Evolutionary conservation across 768 basidiomycete genomes (phyloP).

Genomic region (Suillus lakei): DNA sequence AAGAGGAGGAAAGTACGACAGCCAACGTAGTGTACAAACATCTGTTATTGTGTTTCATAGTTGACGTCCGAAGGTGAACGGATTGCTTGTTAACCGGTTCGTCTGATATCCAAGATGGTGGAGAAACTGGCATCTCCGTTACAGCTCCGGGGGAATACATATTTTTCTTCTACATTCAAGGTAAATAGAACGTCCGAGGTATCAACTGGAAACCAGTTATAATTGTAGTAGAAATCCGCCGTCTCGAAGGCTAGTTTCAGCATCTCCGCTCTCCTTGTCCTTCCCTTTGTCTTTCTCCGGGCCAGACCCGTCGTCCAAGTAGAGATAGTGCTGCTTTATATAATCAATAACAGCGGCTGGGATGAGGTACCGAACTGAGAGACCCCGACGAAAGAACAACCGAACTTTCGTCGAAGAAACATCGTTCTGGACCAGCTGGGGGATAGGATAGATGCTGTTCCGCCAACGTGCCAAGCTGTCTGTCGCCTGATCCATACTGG

Average conservation of each 20-base stretch:
- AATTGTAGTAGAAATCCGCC: not conserved
- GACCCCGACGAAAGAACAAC: conserved; percentile 76
- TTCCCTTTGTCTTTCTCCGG: conserved; percentile 44
- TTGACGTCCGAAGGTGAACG: no score
- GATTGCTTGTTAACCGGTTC: not conserved
- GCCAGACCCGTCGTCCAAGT: conserved; percentile 60
- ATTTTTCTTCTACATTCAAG: not conserved
- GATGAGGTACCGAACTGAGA: conserved; percentile 88
- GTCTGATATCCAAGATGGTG: not conserved
- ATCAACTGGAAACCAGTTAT: not conserved
- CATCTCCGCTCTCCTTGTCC: conserved; percentile 31
- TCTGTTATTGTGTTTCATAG: no score
- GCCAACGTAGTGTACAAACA: no score
- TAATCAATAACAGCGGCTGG: conserved; percentile 93
- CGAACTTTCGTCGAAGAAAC: conserved; percentile 95
- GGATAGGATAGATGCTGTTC: conserved; percentile 87
- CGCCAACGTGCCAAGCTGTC: conserved; percentile 77
- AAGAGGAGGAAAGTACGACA: no score
- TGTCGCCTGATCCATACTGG: conserved; percentile 85
- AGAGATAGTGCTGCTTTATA: conserved; percentile 84
- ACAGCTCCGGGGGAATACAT: not conserved
- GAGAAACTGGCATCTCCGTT: not conserved
- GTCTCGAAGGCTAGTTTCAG: not conserved
- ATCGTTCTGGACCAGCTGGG: conserved; percentile 96
- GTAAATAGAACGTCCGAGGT: not conserved